A percentile compares a stretch with the other conserved stretches of the same genome.
Evolutionary conservation across 805 yeast genomes (phyloP).

Genomic region (Pichia paraexigua): DNA sequence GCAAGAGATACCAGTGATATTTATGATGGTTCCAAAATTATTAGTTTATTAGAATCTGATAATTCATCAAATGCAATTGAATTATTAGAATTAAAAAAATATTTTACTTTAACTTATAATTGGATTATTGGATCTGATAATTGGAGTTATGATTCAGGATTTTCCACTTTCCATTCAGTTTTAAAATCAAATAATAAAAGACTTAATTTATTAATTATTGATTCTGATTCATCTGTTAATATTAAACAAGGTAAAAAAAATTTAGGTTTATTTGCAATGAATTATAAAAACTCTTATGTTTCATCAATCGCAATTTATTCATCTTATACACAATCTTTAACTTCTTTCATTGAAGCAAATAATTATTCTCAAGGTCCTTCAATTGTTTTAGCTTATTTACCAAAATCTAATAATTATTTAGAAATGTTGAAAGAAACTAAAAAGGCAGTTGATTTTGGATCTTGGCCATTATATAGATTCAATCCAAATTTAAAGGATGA

Average conservation of each 20-base stretch:
- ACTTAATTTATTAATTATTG: conserved; percentile 78
- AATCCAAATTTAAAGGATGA: conserved; percentile 48
- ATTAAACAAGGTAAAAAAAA: conserved; percentile 70
- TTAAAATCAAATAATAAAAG: conserved; percentile 60
- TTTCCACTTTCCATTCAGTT: conserved; percentile 84
- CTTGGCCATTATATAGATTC: conserved; percentile 91
- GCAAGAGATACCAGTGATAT: conserved; percentile 32
- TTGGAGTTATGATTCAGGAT: conserved; percentile 91
- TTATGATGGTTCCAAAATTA: conserved; percentile 21
- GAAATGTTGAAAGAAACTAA: conserved; percentile 80
- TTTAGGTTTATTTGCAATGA: conserved; percentile 91
- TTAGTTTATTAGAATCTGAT: conserved; percentile 25
- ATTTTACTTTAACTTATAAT: conserved; percentile 41
- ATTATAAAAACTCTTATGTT: conserved; percentile 80
- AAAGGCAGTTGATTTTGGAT: conserved; percentile 85
- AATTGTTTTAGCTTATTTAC: conserved; percentile 82
- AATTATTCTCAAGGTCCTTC: conserved; percentile 78
- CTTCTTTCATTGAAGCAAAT: conserved; percentile 86
- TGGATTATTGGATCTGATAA: conserved; percentile 95
- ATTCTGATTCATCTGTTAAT: conserved; percentile 62
- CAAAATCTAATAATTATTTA: conserved; percentile 59
- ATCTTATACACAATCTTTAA: conserved; percentile 86
- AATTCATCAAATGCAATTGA: conserved; percentile 30
- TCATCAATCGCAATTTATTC: conserved; percentile 92
- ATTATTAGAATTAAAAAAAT: conserved; percentile 39